Conservation (phyloP, 176 grass and related monocot species). For the Microstegium vimineum region DNA sequence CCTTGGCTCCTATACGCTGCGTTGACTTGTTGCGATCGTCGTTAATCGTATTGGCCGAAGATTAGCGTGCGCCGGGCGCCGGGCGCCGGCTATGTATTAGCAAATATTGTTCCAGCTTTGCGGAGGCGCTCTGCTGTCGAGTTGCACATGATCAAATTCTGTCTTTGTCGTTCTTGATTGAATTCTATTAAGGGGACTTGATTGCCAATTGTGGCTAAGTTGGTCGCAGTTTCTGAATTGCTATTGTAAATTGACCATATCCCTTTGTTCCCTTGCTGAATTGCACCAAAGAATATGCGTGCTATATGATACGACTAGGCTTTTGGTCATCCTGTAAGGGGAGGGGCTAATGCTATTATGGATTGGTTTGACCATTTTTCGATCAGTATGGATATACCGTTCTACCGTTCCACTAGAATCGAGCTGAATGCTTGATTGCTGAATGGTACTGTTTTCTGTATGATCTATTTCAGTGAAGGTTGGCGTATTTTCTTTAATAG, state of each 20-base stretch:
- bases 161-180: not conserved
- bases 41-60: not conserved
- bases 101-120: not conserved
- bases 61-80: not conserved
- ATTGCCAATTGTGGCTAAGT: not conserved
- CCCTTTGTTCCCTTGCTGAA: not conserved
- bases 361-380: not conserved
- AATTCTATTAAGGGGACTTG: not conserved
- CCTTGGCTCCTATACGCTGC: not conserved
- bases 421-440: not conserved
- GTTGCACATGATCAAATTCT: not conserved
- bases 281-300: not conserved
- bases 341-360: not conserved
- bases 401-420: not conserved
- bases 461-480: not conserved
- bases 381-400: not conserved
- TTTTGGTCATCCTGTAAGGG: not conserved
- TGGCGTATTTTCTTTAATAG: not conserved
- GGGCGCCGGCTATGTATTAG: not conserved
- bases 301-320: not conserved
- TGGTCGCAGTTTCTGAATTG: not conserved
- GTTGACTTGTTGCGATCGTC: conserved; percentile 24
- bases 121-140: not conserved
- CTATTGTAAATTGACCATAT: not conserved
- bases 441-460: not conserved